Conservation (phyloP, 208 protist genomes). For the Wallacemonas sp. region DNA sequence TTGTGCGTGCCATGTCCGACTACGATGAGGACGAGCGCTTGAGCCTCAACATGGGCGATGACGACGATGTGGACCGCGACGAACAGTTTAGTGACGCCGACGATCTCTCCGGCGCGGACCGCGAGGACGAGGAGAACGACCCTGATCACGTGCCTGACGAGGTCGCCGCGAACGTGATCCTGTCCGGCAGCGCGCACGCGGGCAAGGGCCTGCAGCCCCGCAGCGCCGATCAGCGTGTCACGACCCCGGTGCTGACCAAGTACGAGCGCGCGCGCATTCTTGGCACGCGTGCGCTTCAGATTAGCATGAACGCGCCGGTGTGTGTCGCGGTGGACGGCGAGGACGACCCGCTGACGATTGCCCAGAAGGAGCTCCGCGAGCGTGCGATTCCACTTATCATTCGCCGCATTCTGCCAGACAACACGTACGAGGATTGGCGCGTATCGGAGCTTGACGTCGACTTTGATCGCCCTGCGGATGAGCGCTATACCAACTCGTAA, state of each 20-base stretch:
- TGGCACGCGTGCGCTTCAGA: conserved; percentile 98
- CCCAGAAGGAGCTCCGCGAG: conserved; percentile 96
- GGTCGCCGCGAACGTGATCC: conserved; percentile 48
- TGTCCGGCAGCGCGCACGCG: conserved; percentile 49
- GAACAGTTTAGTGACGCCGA: conserved; percentile 25
- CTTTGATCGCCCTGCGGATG: conserved; percentile 84
- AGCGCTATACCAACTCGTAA: conserved; percentile 87
- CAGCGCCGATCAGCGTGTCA: conserved; percentile 80
- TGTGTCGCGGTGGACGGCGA: conserved; percentile 97
- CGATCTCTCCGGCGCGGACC: conserved; percentile 19
- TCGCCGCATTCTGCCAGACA: conserved; percentile 94
- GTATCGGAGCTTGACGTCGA: conserved; percentile 86
- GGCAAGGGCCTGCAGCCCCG: conserved; percentile 43
- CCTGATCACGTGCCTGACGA: conserved; percentile 43
- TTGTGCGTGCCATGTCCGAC: conserved; percentile 34
- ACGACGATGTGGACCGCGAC: conserved; percentile 35
- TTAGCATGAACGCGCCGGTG: conserved; percentile 98
- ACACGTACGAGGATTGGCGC: conserved; percentile 93
- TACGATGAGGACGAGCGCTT: conserved; percentile 57
- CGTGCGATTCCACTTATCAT: conserved; percentile 99
- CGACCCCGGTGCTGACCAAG: conserved; percentile 98
- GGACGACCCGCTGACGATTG: conserved; percentile 98
- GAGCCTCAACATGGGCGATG: conserved; percentile 55
- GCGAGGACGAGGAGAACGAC: conserved; percentile 37
- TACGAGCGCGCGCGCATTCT: conserved; percentile 98